Evolutionary conservation across 2,329 filamentous ascomycete species (phyloP), one percentile per base, ranked within the genome.

Genomic region (Xylaria sp.): DNA sequence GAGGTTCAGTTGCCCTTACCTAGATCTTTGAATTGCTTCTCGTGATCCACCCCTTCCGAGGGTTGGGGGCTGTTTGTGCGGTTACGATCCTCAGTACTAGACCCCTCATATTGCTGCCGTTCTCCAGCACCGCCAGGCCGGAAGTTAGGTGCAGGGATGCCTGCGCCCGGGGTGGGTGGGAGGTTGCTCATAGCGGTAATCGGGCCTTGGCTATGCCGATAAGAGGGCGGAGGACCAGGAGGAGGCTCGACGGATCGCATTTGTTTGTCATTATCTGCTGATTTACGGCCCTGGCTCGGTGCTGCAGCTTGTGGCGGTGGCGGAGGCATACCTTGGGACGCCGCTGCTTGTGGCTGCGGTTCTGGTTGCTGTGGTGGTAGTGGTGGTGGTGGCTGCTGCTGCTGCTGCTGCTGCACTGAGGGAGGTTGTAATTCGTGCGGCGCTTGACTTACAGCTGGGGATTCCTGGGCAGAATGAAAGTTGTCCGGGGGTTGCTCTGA

Each of bases 11-110:
- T 69, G 67, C 46, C 80, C 84, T 71, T 83, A 89, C 87, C 78
- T 55, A 90, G 77, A 63, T 89, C 87, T 71, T 89, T 89, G 69
- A 88, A 84, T 51, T 83, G 81, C 77, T 88, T 88, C 28, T 89
- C 87, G 2, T 82, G 78, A 25, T 88, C 86, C 10, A 79, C 75
- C 13, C 78, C 77, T 31, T 83, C 82, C 23, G 83, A 79, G 3
- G 86, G 87, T 73, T 88, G 86, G 1, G 87, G 87, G 73, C 87
- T 89, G 75, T 86, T 86, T 33, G 70, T 71, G 67, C 86, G 84
- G 43, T 85, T 86, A 57, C 84, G 67, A 13, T 72, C 83, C 25
- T 86, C 84, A 18, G 78, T 77, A n/a, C 75, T 73, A 49, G 82
- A 73, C 8, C 79, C 82, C 18, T 88, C 86, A 71, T 83, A 86